Evolutionary conservation across 139 green algal genomes (phyloP).

Genomic region (Chlorella vulgaris): DNA sequence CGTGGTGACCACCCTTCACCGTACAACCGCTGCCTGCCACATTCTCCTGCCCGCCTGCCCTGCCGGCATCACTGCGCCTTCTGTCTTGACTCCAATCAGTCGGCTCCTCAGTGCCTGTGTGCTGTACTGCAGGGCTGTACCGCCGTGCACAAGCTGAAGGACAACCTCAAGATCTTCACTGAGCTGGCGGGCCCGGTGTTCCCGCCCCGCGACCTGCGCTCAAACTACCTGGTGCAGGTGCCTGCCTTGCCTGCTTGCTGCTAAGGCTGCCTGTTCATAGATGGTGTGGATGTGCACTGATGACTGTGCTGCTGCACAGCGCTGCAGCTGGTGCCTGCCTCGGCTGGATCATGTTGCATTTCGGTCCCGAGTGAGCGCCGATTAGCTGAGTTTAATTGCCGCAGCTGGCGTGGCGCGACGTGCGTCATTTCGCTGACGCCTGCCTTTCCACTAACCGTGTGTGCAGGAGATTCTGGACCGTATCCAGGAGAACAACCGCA

Average conservation of each 20-base stretch:
- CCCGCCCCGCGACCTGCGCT: conserved; percentile 43
- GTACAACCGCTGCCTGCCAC: neutral
- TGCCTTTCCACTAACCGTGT: neutral
- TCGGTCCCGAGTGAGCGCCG: too few species aligned
- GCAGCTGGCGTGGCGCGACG: too few species aligned
- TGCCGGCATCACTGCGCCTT: too few species aligned
- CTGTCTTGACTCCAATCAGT: neutral
- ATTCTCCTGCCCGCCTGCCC: too few species aligned
- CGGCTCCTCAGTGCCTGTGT: neutral
- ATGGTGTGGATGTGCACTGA: too few species aligned
- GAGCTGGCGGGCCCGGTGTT: conserved; percentile 47
- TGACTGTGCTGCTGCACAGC: too few species aligned
- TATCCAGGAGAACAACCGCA: conserved; percentile 30
- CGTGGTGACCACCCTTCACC: neutral
- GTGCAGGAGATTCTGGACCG: conserved; percentile 26
- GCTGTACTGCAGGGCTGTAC: conserved; percentile 26
- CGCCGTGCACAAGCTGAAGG: conserved; percentile 45
- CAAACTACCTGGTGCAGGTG: conserved; percentile 31
- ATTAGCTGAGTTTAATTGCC: too few species aligned
- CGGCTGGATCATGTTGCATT: too few species aligned
- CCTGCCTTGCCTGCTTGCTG: neutral
- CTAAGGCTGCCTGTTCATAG: neutral
- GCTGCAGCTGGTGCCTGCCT: too few species aligned
- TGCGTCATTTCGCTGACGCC: too few species aligned
- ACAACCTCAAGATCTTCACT: conserved; percentile 51